phyloP scores from a whole-genome alignment of 2,329 filamentous ascomycete species.

The Trichophyton verrucosum region DNA sequence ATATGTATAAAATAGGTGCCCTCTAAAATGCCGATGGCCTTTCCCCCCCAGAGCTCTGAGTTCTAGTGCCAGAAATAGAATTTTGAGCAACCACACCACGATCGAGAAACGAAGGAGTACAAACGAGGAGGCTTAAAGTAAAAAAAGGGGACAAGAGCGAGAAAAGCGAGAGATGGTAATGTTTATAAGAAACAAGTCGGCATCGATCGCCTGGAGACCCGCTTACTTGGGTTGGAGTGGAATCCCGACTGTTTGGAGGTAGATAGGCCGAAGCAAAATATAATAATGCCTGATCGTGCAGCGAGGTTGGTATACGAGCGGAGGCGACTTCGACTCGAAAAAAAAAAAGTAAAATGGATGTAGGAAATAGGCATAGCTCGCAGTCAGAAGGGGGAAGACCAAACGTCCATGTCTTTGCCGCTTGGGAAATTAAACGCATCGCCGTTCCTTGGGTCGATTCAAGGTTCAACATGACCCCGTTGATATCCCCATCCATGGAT shows the following conservation, averaged over 20 bases:
- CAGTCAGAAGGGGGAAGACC: background rate
- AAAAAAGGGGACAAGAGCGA: background rate
- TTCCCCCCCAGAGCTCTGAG: background rate
- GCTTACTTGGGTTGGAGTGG: background rate
- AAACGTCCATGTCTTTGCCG: background rate
- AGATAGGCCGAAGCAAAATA: background rate
- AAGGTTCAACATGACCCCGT: slow-evolving; percentile 4
- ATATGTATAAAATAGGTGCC: no score
- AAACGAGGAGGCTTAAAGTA: background rate
- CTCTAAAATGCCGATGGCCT: background rate
- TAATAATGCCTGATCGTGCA: background rate
- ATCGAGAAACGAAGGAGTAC: background rate
- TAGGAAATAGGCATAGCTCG: background rate
- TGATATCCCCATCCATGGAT: background rate
- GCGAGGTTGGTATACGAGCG: background rate
- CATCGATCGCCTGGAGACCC: background rate
- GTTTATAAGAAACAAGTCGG: background rate
- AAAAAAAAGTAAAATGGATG: background rate
- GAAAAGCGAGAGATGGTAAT: background rate
- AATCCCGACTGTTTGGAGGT: background rate
- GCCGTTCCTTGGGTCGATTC: background rate
- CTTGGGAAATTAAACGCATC: background rate
- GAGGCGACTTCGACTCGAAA: background rate
- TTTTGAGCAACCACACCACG: background rate
- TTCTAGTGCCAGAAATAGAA: background rate